Evolutionary conservation across 352 stramenopile genomes (phyloP).

Genomic region (Discostella stelligera): DNA sequence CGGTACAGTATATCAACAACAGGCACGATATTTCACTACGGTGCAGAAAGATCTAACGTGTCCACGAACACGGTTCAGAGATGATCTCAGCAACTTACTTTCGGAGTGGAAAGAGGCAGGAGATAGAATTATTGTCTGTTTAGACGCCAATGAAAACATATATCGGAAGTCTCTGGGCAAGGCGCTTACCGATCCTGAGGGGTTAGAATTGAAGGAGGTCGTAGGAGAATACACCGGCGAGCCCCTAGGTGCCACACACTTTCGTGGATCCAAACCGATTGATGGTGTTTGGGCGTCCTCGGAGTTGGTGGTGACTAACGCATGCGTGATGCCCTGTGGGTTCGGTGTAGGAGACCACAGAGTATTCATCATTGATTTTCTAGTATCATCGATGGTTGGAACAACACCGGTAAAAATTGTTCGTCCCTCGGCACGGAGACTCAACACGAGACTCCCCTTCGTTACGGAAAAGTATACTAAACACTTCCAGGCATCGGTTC

Average conservation of each 20-base stretch:
- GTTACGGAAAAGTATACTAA: conserved; percentile 1
- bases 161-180: conserved; percentile 15
- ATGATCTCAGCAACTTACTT: conserved; percentile 5
- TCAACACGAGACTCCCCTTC: not conserved
- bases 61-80: not conserved
- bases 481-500: too few relatives aligned
- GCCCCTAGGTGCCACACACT: not conserved
- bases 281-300: conserved; percentile 13
- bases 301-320: too few relatives aligned
- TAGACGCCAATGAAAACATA: conserved; percentile 36
- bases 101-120: conserved; percentile 14
- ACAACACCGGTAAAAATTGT: not conserved
- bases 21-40: not conserved
- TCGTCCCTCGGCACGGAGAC: not conserved
- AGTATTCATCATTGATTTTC: too few relatives aligned
- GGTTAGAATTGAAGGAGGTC: conserved; percentile 16
- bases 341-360: conserved; percentile 13
- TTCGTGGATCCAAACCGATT: too few relatives aligned
- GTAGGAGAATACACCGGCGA: not conserved
- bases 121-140: conserved; percentile 11
- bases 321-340: too few relatives aligned
- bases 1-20: not conserved
- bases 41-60: too few relatives aligned
- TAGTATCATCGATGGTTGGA: too few relatives aligned
- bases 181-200: not conserved